Conservation (phyloP, 352 stramenopile species). For the Aphanomyces euteiches region DNA sequence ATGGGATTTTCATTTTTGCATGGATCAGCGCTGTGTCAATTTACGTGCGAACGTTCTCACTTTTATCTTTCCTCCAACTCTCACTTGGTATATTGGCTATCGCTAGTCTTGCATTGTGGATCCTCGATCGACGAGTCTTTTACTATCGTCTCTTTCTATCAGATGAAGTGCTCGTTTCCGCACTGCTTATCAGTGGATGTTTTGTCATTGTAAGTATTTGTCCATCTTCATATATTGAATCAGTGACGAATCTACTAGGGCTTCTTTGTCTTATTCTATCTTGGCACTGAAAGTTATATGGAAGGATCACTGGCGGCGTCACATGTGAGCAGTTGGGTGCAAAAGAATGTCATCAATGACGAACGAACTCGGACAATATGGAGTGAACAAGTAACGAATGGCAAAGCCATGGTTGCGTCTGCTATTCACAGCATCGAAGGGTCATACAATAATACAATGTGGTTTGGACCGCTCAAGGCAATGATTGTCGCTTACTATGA, state of each 20-base stretch:
- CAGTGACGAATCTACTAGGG: constrained; percentile 37
- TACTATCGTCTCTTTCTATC: constrained; percentile 88
- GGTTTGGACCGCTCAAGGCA: constrained; percentile 79
- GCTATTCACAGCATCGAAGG: constrained; percentile 74
- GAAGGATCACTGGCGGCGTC: constrained; percentile 75
- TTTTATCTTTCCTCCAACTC: constrained; percentile 71
- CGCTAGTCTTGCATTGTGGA: constrained; percentile 65
- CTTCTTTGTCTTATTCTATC: constrained; percentile 74
- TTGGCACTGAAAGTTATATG: constrained; percentile 82
- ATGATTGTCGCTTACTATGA: constrained; percentile 79
- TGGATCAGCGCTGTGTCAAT: constrained; percentile 80
- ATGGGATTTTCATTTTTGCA: constrained; percentile 82
- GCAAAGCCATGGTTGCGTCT: constrained; percentile 73
- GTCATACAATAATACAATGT: constrained; percentile 88
- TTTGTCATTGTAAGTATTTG: constrained; percentile 63
- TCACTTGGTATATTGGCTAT: constrained; percentile 65
- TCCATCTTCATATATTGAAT: neutral
- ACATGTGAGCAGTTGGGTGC: constrained; percentile 72
- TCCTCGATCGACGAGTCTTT: constrained; percentile 79
- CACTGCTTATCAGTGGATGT: constrained; percentile 72
- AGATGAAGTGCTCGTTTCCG: constrained; percentile 80
- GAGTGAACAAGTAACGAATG: constrained; percentile 80
- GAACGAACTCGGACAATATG: constrained; percentile 75
- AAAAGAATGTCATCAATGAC: constrained; percentile 86
- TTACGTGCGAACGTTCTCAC: constrained; percentile 82